Evolutionary conservation across 306 rosid genomes (phyloP).

Genomic region (Quercus parvula): DNA sequence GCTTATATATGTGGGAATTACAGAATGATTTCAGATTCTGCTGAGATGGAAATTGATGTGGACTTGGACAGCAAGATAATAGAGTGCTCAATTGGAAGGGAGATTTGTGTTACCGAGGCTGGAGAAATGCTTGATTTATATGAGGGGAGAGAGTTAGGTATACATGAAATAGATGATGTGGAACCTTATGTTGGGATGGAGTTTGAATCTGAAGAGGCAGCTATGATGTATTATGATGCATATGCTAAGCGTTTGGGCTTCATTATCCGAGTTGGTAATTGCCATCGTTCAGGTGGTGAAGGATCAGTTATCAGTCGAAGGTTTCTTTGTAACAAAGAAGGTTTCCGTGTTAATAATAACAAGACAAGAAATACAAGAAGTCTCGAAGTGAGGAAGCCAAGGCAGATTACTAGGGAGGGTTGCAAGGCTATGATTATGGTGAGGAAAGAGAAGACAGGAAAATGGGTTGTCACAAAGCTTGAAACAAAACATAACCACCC

Average conservation of each 20-base stretch:
- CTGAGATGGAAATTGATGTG: neutral
- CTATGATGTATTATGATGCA: conserved; percentile 25
- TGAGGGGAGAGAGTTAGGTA: neutral
- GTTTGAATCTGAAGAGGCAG: conserved; percentile 39
- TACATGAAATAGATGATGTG: neutral
- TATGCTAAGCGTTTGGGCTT: conserved; percentile 34
- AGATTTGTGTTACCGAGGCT: neutral
- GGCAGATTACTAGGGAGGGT: conserved; percentile 10
- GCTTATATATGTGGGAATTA: no score
- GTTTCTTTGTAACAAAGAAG: conserved; percentile 41
- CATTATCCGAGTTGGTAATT: conserved; percentile 31
- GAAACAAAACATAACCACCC: conserved; percentile 6
- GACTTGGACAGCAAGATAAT: neutral
- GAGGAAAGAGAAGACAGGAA: conserved; percentile 7
- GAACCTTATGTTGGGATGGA: conserved; percentile 38
- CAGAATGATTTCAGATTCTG: no score
- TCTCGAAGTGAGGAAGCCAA: conserved; percentile 5
- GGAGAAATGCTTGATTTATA: conserved; percentile 2
- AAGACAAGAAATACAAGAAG: neutral
- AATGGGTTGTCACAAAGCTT: conserved; percentile 10
- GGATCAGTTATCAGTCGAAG: conserved; percentile 33
- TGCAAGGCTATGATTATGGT: conserved; percentile 17
- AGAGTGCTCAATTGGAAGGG: neutral
- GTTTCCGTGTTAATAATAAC: conserved; percentile 20
- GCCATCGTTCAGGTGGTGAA: conserved; percentile 38